Base-by-base conservation (phyloP, 441 rosid genomes). In the Adansonia grandidieri region DNA sequence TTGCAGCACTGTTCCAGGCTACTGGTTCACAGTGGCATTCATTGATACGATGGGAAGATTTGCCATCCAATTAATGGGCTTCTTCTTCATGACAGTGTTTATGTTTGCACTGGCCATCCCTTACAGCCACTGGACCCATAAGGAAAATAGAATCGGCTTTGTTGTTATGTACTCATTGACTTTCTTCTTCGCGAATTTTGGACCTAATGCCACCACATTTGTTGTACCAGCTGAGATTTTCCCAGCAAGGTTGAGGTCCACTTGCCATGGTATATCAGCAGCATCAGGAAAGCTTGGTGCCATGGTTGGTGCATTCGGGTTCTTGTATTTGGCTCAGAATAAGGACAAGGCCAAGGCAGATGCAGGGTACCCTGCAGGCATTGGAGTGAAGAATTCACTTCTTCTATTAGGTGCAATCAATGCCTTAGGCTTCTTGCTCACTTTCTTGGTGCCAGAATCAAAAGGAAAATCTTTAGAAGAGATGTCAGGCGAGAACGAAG, bases 201-300 rank as follows among this genome's bases (percentile, higher is more conserved):
- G 97, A 71, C 98, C 98, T 2, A 94, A 94, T 57, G 94, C 96
- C 2, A 94, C 96, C 7, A 92, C 97, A 14, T 90, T 90, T 44
- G 94, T 94, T 0, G 97, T 92, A 75, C 97, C 98, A 0, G 98
- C 98, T 2, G 97, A 92, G 88, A 94, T 93, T 68, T 93, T 94
- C 85, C 97, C 98, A 0, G 94, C 98, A 8, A 87, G 95, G 80
- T 83, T 93, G 17, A 86, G 97, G 84, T 92, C 95, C 9, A 93
- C 98, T 22, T 93, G 98, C 86, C 98, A 93, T 40, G 98, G 98
- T 7, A 92, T 92, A 57, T 93, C 98, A 37, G 95, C 97, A 1
- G 97, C 97, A 1, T 82, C 90, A 0, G 98, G 98, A 40, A 93
- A 92, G 81, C 85, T 93, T 0, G 98, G 98, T 24, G 98, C 94